Conservation (phyloP, 148 eudicot species). For the Arctostaphylos glauca region DNA sequence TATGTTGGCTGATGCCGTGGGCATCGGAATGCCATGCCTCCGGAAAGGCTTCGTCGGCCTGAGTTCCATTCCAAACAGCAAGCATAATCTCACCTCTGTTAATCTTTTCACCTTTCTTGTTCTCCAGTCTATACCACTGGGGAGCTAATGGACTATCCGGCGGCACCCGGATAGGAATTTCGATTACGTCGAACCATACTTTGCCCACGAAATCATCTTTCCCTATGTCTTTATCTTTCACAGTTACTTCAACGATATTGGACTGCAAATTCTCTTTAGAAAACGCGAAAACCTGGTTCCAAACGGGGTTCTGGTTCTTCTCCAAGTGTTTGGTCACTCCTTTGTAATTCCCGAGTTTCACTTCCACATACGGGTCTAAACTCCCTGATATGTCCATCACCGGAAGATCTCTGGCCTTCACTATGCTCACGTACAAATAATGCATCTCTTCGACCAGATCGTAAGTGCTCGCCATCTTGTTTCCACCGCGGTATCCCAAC, state of each 20-base stretch:
- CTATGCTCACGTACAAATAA: constrained; percentile 69
- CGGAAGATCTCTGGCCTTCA: constrained; percentile 87
- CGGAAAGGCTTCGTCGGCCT: constrained; percentile 91
- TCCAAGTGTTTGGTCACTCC: constrained; percentile 78
- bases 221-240: constrained; percentile 73
- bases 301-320: constrained; percentile 73
- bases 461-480: constrained; percentile 70
- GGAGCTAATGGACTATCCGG: constrained; percentile 97
- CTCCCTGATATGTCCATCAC: constrained; percentile 80
- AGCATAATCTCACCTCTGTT: constrained; percentile 76
- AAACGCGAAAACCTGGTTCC: constrained; percentile 81
- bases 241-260: constrained; percentile 54
- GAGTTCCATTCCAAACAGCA: constrained; percentile 95
- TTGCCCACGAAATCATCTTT: constrained; percentile 89
- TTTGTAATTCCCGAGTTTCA: constrained; percentile 85
- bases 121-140: constrained; percentile 78
- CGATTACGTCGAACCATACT: constrained; percentile 59
- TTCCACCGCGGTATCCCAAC: constrained; percentile 73
- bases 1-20: constrained; percentile 60
- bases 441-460: constrained; percentile 90
- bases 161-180: constrained; percentile 72
- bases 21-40: constrained; percentile 99
- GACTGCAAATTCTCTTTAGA: constrained; percentile 71
- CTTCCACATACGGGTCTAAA: constrained; percentile 93
- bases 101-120: constrained; percentile 51